A percentile compares a stretch with the other conserved stretches of the same genome.
Evolutionary conservation across 768 basidiomycete genomes (phyloP).

Genomic region (Lentinula raphanica): DNA sequence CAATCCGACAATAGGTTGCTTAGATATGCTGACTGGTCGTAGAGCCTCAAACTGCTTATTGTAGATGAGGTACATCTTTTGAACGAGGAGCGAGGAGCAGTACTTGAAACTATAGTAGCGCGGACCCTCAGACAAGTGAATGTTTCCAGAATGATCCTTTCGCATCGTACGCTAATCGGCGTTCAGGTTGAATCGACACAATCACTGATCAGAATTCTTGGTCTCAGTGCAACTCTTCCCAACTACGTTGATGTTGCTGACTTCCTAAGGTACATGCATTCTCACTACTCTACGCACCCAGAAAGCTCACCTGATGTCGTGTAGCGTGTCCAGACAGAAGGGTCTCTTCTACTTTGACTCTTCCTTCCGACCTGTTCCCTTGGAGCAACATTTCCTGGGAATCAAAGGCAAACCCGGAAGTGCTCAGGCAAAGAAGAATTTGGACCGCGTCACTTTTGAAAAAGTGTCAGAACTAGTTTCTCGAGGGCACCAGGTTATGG

Average conservation of each 20-base stretch:
- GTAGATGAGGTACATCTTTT: conserved; percentile 97
- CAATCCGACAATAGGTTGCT: background rate
- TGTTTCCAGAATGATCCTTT: background rate
- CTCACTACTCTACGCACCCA: background rate
- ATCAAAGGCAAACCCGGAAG: conserved; percentile 85
- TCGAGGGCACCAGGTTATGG: conserved; percentile 98
- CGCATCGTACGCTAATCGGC: background rate
- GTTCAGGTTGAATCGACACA: conserved; percentile 90
- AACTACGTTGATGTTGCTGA: conserved; percentile 97
- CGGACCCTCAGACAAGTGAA: conserved; percentile 84
- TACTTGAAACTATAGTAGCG: conserved; percentile 97
- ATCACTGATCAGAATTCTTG: conserved; percentile 93
- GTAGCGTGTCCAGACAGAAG: conserved; percentile 75
- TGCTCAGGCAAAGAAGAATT: conserved; percentile 66
- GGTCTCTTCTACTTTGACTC: conserved; percentile 98
- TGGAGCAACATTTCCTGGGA: conserved; percentile 96
- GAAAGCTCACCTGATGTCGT: background rate
- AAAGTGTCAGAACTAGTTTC: conserved; percentile 85
- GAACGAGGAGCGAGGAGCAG: conserved; percentile 96
- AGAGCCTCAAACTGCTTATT: conserved; percentile 92
- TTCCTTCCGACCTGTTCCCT: conserved; percentile 91
- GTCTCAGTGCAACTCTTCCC: conserved; percentile 92
- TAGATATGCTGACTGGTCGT: background rate
- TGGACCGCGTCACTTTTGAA: conserved; percentile 84
- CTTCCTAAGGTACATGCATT: conserved; percentile 67